Base-by-base conservation (phyloP, 2,329 filamentous ascomycete species). In the Thermothelomyces thermophilus region DNA sequence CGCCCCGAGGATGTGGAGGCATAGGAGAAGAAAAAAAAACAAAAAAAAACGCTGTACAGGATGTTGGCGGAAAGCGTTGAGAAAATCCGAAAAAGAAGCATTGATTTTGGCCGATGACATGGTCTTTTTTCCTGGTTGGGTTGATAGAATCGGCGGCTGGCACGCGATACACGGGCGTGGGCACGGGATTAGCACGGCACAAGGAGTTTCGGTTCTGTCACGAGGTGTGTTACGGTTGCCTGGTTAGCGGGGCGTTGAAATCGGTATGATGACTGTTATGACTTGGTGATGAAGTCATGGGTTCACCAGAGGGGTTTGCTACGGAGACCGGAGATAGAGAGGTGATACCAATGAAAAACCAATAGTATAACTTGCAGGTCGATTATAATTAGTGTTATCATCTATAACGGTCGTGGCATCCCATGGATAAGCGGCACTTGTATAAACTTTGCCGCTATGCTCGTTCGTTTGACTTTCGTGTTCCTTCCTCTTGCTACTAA, bases 221-320 rank as follows among this genome's bases (percentile, higher is more conserved):
- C 14, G 4, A 34, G 31, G 20, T 19, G 31, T 51, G 17, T 6
- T 31, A 28, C 39, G 20, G 19, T 34, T 20, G 28, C 14, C 20
- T 16, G 24, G 28, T 26, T 8, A 33, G 44, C 26, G 22, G 17
- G 24, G 35, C 22, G 17, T 39, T 33, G 34, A 24, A n/a, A 13
- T 37, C 30, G 13, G 16, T 31, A 31, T 33, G 44, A 46, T 46
- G 35, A 30, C 11, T 36, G 14, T 46, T 31, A 46, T 33, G 44
- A 40, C 35, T 39, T n/a, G n/a, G n/a, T n/a, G n/a, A n/a, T n/a
- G n/a, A n/a, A n/a, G n/a, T n/a, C n/a, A n/a, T n/a, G n/a, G n/a
- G n/a, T n/a, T n/a, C n/a, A n/a, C n/a, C n/a, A n/a, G n/a, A n/a
- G n/a, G n/a, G n/a, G n/a, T n/a, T n/a, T n/a, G n/a, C n/a, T n/a